Percentiles rank a stretch among this genome's conserved stretches.
Evolutionary conservation across 345 rosid species (phyloP).

Genomic region (Acer campestre): DNA sequence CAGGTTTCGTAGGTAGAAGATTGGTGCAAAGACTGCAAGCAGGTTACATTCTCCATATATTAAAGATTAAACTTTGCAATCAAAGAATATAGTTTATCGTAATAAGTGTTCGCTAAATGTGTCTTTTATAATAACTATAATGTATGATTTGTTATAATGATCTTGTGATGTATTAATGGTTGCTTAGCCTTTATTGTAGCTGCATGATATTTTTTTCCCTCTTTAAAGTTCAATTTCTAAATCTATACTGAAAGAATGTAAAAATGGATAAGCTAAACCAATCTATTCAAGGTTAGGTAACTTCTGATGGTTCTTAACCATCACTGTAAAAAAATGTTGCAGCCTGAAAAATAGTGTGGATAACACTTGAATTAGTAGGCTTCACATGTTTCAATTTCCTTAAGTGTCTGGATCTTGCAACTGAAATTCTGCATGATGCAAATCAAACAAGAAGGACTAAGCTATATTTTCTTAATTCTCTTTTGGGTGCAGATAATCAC

Average conservation of each 20-base stretch:
- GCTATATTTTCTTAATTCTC: neutral
- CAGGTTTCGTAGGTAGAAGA: conserved; percentile 86
- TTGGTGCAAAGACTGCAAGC: conserved; percentile 78
- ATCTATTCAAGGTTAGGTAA: neutral
- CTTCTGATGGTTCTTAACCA: neutral
- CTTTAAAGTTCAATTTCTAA: neutral
- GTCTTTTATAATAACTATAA: neutral
- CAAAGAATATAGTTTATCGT: too few species aligned
- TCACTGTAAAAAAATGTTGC: neutral
- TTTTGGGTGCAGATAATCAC: conserved; percentile 62
- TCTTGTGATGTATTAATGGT: neutral
- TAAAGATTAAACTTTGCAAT: neutral
- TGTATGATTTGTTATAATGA: neutral
- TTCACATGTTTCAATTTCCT: neutral
- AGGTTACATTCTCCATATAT: conserved; percentile 43
- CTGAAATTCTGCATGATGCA: neutral
- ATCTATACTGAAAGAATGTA: neutral
- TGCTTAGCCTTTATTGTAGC: too few species aligned
- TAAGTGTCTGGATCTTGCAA: neutral
- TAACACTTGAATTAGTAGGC: neutral
- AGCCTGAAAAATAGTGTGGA: neutral
- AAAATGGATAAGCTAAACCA: neutral
- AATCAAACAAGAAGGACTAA: conserved; percentile 11
- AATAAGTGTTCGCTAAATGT: neutral
- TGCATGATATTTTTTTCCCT: too few species aligned